Conservation (phyloP, 2,329 filamentous ascomycete species). For the Cladophialophora psammophila region DNA sequence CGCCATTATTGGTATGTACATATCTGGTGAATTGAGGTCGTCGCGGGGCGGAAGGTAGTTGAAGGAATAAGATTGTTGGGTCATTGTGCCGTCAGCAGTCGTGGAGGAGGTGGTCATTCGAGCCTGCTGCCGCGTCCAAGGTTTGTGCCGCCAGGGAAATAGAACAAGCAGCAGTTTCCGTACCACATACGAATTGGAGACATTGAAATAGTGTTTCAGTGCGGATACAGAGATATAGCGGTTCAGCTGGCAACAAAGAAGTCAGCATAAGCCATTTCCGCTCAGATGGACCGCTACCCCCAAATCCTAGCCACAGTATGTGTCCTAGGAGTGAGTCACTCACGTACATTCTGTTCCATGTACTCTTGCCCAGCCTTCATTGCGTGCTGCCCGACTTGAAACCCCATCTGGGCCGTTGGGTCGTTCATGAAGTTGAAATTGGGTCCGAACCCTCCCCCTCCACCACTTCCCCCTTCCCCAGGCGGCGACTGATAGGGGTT, state of each 20-base stretch:
- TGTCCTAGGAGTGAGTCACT: neutral
- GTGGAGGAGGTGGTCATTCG: conserved; percentile 51
- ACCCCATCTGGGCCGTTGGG: conserved; percentile 90
- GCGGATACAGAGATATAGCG: conserved; percentile 90
- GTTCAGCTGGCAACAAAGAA: conserved; percentile 62
- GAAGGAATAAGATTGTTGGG: conserved; percentile 61
- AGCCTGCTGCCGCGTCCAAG: conserved; percentile 91
- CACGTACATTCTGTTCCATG: conserved; percentile 86
- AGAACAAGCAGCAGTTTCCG: conserved; percentile 92
- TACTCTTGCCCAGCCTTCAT: conserved; percentile 93
- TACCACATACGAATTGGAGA: conserved; percentile 95
- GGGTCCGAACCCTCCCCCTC: conserved; percentile 50
- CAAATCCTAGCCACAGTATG: neutral
- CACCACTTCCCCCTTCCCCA: conserved; percentile 22
- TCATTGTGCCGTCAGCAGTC: conserved; percentile 66
- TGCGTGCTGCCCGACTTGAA: conserved; percentile 91
- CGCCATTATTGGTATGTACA: conserved; percentile 99
- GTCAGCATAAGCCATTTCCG: conserved; percentile 32
- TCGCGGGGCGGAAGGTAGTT: conserved; percentile 88
- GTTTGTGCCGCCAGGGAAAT: conserved; percentile 96
- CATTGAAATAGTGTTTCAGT: conserved; percentile 99
- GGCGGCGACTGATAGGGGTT: conserved; percentile 58
- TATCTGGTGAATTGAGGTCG: conserved; percentile 96
- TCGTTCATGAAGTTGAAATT: conserved; percentile 88
- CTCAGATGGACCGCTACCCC: neutral